Evolutionary conservation across 2,329 filamentous ascomycete genomes (phyloP).

Genomic region (Beauveria sp.): DNA sequence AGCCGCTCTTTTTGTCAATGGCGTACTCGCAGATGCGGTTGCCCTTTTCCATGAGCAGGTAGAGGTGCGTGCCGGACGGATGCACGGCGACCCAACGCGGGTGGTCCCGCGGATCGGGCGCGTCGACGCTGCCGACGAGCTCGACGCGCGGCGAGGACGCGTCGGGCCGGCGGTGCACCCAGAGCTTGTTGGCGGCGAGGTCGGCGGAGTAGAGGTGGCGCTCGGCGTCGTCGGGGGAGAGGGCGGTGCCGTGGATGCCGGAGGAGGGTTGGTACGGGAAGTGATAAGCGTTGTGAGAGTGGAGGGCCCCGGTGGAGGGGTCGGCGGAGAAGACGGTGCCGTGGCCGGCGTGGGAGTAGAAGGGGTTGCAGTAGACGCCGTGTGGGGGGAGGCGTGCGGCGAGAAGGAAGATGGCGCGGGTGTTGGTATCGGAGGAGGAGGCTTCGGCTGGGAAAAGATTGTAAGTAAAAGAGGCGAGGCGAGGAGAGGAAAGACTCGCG

Average conservation of each 20-base stretch:
- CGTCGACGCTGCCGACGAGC: conserved; percentile 65
- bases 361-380: conserved; percentile 82
- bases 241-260: conserved; percentile 77
- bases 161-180: conserved; percentile 68
- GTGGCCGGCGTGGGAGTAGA: conserved; percentile 77
- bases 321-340: conserved; percentile 68
- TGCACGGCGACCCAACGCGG: conserved; percentile 86
- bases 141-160: conserved; percentile 36
- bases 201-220: conserved; percentile 70
- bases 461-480: neutral
- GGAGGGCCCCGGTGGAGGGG: conserved; percentile 44
- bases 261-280: conserved; percentile 63
- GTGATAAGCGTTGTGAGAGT: conserved; percentile 57
- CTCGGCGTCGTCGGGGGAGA: conserved; percentile 65
- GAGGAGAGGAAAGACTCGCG: neutral
- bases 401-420: conserved; percentile 81
- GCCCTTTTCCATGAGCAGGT: conserved; percentile 83
- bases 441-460: conserved; percentile 49
- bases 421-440: conserved; percentile 64
- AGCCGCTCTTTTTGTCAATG: conserved; percentile 54
- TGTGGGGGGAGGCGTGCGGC: conserved; percentile 71
- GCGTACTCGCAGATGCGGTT: conserved; percentile 78
- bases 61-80: conserved; percentile 68
- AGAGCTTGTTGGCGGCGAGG: conserved; percentile 70
- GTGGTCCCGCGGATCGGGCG: conserved; percentile 65